These are phyloP conservation scores for Tuber microsphaerosporum DNA, from an alignment of 495 filamentous ascomycete species.

Conservation along the genomic window DNA sequence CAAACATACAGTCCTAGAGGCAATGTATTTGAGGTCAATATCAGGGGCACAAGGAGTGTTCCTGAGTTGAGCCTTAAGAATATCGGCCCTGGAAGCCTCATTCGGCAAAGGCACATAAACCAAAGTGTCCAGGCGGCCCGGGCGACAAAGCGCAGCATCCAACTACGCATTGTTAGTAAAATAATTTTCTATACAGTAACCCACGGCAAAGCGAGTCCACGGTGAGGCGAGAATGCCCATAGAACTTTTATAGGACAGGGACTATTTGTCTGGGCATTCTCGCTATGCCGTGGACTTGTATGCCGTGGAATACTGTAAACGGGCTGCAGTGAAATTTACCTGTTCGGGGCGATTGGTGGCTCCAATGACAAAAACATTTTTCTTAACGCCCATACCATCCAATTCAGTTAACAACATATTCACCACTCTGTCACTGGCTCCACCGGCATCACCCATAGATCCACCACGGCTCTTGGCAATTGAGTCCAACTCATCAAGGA, in stretches of 20 bases:
- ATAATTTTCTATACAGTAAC: background rate
- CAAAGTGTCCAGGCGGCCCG: conserved; percentile 94
- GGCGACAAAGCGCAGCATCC: conserved; percentile 93
- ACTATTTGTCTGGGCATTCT: too few species aligned
- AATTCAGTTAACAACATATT: conserved; percentile 88
- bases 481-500: conserved; percentile 97
- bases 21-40: conserved; percentile 84
- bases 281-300: too few species aligned
- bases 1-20: conserved; percentile 63
- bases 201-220: too few species aligned
- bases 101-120: conserved; percentile 97
- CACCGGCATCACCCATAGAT: conserved; percentile 91
- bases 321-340: conserved; percentile 12
- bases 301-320: background rate
- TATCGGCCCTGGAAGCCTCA: conserved; percentile 73
- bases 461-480: conserved; percentile 99
- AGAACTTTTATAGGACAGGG: too few species aligned
- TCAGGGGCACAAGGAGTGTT: conserved; percentile 90
- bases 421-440: conserved; percentile 98
- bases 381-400: conserved; percentile 68
- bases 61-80: conserved; percentile 92
- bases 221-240: too few species aligned
- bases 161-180: conserved; percentile 46
- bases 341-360: conserved; percentile 98
- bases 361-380: conserved; percentile 99